Evolutionary conservation across 2,329 filamentous ascomycete genomes (phyloP), one percentile per base, ranked within the genome.

Genomic region (Ambrosiella beaveri): DNA sequence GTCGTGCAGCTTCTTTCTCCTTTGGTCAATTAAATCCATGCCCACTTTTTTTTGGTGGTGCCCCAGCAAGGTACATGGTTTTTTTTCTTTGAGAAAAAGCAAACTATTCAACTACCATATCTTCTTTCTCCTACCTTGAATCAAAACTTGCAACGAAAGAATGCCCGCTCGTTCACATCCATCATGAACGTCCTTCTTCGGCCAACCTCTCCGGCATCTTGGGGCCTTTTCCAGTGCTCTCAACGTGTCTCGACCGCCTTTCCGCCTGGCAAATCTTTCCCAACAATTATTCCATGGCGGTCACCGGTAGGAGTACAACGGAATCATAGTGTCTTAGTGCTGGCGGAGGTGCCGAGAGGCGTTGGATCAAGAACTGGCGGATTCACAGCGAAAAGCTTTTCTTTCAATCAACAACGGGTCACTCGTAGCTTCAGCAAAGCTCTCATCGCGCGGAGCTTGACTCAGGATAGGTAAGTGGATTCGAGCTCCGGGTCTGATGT

Each of bases 181-280:
- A 52, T 38, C 27, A 60, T 60, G 56, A 60, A 57, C 52, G 56
- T 57, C 45, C 51, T 60, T 53, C 56, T 60, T 39, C 56, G 56
- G 41, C 45, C 59, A 52, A 45, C 52, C 13, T 15, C 52, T 13
- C 7, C 45, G 37, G 19, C 36, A n/a, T 27, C 35, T 50, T 56
- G 56, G 37, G 51, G 49, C 13, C 41, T 57, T 54, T 44, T 45
- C 7, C 39, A 37, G n/a, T 36, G 54, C 17, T n/a, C 49, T 15
- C 15, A n/a, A 35, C 39, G 50, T 38, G 39, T 53, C 40, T 52
- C 54, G 8, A 44, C 13, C 8, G 11, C 51, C 8, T n/a, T 38
- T 11, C 12, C 51, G 6, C 12, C 11, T 35, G 17, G 15, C 2
- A 12, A 27, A 41, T 40, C 15, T 12, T 6, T 9, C n/a, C 38